A percentile compares a stretch with the other conserved stretches of the same genome.
Evolutionary conservation across 768 basidiomycete species (phyloP).

Genomic region (Amanita subjunquillea): DNA sequence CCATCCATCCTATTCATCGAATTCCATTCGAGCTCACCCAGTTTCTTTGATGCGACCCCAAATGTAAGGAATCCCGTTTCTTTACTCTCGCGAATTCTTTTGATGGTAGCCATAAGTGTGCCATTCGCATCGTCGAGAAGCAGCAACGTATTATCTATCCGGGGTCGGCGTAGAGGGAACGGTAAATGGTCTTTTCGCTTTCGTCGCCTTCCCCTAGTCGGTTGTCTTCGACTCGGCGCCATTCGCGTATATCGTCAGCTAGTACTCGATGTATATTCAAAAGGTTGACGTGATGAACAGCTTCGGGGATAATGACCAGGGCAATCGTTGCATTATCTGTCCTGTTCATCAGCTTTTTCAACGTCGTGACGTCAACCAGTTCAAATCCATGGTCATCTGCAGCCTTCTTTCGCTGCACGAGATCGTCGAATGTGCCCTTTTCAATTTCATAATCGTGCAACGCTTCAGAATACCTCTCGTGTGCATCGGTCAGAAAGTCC

Average conservation of each 20-base stretch:
- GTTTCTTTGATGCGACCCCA: too few species aligned
- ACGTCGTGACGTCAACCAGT: not conserved
- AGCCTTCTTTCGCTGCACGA: not conserved
- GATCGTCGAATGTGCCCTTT: not conserved
- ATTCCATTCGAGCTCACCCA: too few species aligned
- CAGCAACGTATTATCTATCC: not conserved
- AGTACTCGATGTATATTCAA: constrained; percentile 4
- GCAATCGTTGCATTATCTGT: constrained; percentile 8
- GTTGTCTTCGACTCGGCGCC: too few species aligned
- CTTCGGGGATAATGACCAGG: constrained; percentile 4
- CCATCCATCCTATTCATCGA: too few species aligned
- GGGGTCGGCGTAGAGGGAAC: not conserved
- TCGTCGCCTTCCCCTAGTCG: not conserved
- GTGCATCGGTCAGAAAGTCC: not conserved
- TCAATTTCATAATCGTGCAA: not conserved
- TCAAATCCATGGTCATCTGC: not conserved
- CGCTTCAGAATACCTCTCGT: not conserved
- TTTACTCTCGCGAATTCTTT: too few species aligned
- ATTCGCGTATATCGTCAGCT: constrained; percentile 3
- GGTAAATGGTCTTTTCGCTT: not conserved
- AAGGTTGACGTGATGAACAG: constrained; percentile 3
- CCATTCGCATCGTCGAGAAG: not conserved
- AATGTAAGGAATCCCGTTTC: too few species aligned
- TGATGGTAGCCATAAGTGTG: too few species aligned
- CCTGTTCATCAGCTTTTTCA: constrained; percentile 5